phyloP scores from a whole-genome alignment of 345 rosid species.

The Populus deltoides region DNA sequence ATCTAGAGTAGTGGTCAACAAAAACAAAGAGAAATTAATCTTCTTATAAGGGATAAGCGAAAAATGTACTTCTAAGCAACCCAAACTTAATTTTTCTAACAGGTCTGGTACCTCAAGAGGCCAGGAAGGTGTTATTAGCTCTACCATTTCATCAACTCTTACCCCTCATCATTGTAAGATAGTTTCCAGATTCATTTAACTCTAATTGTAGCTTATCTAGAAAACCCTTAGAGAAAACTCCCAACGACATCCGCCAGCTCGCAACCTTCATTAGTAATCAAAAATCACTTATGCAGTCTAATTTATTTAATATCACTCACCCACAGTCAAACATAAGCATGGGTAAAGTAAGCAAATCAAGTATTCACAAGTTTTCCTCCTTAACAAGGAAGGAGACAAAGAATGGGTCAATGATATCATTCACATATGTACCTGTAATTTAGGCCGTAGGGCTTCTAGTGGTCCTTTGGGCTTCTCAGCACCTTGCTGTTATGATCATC shows the following conservation, averaged over 20 bases:
- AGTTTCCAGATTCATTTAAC: not conserved
- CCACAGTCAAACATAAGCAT: not conserved
- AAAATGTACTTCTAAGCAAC: not conserved
- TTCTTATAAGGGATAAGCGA: not conserved
- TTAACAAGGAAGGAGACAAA: not conserved
- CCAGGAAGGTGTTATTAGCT: not conserved
- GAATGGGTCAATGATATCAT: not conserved
- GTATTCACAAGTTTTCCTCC: not conserved
- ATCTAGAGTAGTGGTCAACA: not conserved
- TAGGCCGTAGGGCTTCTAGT: constrained; percentile 97
- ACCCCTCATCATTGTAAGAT: not conserved
- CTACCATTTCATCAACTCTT: not conserved
- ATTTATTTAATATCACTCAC: not conserved
- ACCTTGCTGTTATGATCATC: constrained; percentile 71
- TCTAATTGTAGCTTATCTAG: not conserved
- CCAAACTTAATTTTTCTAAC: not conserved
- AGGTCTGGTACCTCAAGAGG: not conserved
- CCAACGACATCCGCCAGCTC: not conserved
- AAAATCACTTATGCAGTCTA: not conserved
- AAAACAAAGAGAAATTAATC: not conserved
- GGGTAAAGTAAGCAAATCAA: not conserved
- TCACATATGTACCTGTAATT: constrained; percentile 66
- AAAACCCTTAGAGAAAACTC: not conserved
- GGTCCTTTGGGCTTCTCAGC: constrained; percentile 98
- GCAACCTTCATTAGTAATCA: not conserved